Evolutionary conservation across 1,284 basidiomycete genomes (phyloP).

Genomic region (Puccinia triticina): DNA sequence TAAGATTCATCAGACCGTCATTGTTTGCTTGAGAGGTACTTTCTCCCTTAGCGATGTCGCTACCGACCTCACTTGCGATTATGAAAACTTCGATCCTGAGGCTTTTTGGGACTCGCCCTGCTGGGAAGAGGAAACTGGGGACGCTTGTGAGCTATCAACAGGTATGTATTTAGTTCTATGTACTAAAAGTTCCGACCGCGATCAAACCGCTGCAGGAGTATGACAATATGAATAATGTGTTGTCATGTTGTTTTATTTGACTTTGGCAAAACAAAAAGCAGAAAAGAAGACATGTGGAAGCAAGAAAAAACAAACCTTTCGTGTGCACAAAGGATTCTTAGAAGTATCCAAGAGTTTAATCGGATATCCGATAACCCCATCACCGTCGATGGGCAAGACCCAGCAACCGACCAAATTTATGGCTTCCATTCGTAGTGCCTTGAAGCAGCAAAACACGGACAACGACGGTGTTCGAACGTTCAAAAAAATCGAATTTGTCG

Average conservation of each 20-base stretch:
- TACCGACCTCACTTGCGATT: slow-evolving; percentile 59
- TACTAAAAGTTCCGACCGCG: background rate
- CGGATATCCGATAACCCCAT: background rate
- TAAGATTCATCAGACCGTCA: slow-evolving; percentile 71
- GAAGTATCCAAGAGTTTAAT: slow-evolving; percentile 25
- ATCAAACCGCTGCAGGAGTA: too few species aligned
- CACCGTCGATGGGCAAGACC: background rate
- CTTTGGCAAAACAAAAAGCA: background rate
- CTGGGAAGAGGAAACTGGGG: background rate
- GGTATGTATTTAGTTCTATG: background rate
- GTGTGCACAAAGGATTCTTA: slow-evolving; percentile 23
- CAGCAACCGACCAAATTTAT: slow-evolving; percentile 1
- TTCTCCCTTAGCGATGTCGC: slow-evolving; percentile 58
- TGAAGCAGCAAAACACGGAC: slow-evolving; percentile 2
- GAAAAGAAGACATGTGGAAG: background rate
- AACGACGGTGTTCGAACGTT: background rate
- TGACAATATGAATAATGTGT: too few species aligned
- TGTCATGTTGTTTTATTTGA: slow-evolving; percentile 1
- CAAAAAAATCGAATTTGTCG: slow-evolving; percentile 62
- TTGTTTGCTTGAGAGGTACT: slow-evolving; percentile 67
- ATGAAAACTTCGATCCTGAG: slow-evolving; percentile 50
- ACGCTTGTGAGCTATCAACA: slow-evolving; percentile 30
- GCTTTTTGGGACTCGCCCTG: slow-evolving; percentile 49
- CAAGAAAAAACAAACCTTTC: slow-evolving; percentile 1
- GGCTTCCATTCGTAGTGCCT: background rate